Percentiles rank a stretch among this genome's conserved stretches.
Evolutionary conservation across 257 asterid genomes (phyloP).

Genomic region (Solanum clarkiae): DNA sequence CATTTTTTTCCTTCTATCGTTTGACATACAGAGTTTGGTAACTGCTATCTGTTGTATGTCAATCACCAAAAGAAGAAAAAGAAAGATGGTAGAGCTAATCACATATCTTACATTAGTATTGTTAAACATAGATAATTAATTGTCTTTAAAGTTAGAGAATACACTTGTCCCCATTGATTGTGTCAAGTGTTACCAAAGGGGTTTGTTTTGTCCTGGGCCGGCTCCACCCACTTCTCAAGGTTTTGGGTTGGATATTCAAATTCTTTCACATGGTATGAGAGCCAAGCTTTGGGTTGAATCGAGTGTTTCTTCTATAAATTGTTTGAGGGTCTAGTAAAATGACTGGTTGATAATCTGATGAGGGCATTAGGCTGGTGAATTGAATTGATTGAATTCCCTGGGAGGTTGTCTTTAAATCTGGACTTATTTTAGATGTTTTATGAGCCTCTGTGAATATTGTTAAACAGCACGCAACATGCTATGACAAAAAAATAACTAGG

Average conservation of each 20-base stretch:
- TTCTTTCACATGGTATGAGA: background rate
- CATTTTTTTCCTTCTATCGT: background rate
- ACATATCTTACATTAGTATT: background rate
- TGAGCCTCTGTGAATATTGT: background rate
- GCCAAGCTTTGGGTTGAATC: background rate
- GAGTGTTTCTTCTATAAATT: background rate
- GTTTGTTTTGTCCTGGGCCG: background rate
- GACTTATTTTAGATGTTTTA: background rate
- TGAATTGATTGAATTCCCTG: background rate
- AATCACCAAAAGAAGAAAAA: background rate
- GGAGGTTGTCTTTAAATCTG: background rate
- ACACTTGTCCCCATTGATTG: background rate
- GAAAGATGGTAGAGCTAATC: background rate
- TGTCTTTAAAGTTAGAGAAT: background rate
- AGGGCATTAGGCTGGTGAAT: background rate
- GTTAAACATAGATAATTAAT: background rate
- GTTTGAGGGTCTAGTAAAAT: background rate
- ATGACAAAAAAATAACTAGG: background rate
- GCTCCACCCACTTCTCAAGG: background rate
- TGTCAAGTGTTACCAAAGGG: background rate
- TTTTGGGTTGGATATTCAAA: background rate
- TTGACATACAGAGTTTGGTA: background rate
- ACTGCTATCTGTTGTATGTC: background rate
- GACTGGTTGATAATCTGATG: background rate
- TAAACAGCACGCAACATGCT: background rate